These are phyloP conservation scores for Andalucia godoyi DNA, from an alignment of 78 protist genomes.

Conservation along the genomic window DNA sequence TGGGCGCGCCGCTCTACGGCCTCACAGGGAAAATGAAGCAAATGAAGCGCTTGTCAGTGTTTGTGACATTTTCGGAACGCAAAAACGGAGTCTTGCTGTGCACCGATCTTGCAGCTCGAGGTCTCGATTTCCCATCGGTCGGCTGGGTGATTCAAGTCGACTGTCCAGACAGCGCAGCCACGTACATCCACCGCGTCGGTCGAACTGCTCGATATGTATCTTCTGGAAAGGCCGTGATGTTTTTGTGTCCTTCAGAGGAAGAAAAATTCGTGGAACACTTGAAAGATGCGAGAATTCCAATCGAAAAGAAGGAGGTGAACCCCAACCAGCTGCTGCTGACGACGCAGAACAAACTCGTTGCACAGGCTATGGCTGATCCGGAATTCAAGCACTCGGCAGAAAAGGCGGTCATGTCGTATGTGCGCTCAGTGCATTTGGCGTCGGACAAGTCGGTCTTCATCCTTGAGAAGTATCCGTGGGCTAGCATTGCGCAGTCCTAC, in stretches of 20 bases:
- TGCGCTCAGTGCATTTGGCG: slow-evolving; percentile 27
- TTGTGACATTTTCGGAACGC: neutral
- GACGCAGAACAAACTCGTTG: neutral
- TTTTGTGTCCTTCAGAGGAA: slow-evolving; percentile 35
- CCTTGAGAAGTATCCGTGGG: too few relatives aligned
- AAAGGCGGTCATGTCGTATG: slow-evolving; percentile 47
- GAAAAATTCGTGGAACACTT: neutral
- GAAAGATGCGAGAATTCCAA: neutral
- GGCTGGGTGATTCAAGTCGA: slow-evolving; percentile 94
- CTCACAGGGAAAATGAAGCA: slow-evolving; percentile 88
- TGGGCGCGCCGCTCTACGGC: slow-evolving; percentile 40
- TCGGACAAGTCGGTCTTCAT: slow-evolving; percentile 32
- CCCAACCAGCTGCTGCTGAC: neutral
- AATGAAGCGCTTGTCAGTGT: neutral
- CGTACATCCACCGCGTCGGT: slow-evolving; percentile 97
- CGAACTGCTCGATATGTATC: slow-evolving; percentile 82
- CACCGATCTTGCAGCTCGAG: slow-evolving; percentile 97
- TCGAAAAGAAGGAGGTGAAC: neutral
- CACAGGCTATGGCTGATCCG: slow-evolving; percentile 9
- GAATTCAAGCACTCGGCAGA: slow-evolving; percentile 48
- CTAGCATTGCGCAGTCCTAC: too few relatives aligned
- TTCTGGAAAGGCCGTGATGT: slow-evolving; percentile 18
- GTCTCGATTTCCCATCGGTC: slow-evolving; percentile 93
- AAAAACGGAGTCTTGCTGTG: slow-evolving; percentile 74
- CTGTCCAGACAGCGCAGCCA: slow-evolving; percentile 80